Percentiles rank a stretch among this genome's conserved stretches.
Evolutionary conservation across 768 basidiomycete species (phyloP).

Genomic region (Auriscalpium vulgare): DNA sequence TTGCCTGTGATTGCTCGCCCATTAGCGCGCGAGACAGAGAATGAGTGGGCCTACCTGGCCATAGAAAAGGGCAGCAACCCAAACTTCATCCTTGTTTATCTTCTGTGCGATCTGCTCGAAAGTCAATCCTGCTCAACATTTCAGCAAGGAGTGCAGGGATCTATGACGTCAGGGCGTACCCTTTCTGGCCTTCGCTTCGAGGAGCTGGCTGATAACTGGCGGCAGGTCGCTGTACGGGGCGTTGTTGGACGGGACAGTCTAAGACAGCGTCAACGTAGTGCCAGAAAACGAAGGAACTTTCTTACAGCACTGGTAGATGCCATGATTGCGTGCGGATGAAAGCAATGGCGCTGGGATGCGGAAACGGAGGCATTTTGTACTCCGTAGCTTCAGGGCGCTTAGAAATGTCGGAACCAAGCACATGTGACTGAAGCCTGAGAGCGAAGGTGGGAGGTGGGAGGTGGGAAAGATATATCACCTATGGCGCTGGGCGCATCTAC

Average conservation of each 20-base stretch:
- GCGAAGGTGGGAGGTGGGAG: too few species aligned
- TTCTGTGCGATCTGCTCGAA: conserved; percentile 62
- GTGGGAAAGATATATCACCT: too few species aligned
- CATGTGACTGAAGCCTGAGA: too few species aligned
- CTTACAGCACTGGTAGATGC: too few species aligned
- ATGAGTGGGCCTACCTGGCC: conserved; percentile 44
- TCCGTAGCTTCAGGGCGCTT: too few species aligned
- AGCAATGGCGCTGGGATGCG: too few species aligned
- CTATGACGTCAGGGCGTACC: conserved; percentile 26
- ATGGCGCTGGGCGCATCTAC: too few species aligned
- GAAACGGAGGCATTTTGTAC: too few species aligned
- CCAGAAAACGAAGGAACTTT: too few species aligned
- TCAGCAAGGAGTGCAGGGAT: neutral
- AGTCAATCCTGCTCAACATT: conserved; percentile 40
- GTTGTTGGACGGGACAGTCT: neutral
- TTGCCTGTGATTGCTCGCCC: conserved; percentile 40
- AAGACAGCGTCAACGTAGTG: too few species aligned
- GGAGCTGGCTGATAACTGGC: neutral
- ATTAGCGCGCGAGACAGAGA: neutral
- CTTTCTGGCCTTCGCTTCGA: conserved; percentile 62
- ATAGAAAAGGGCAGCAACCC: conserved; percentile 78
- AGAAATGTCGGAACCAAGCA: too few species aligned
- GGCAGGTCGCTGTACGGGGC: neutral
- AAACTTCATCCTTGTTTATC: conserved; percentile 69
- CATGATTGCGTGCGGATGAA: too few species aligned